These are phyloP conservation scores for Syzygium aromaticum DNA, from an alignment of 345 rosid genomes.

Conservation along the genomic window DNA sequence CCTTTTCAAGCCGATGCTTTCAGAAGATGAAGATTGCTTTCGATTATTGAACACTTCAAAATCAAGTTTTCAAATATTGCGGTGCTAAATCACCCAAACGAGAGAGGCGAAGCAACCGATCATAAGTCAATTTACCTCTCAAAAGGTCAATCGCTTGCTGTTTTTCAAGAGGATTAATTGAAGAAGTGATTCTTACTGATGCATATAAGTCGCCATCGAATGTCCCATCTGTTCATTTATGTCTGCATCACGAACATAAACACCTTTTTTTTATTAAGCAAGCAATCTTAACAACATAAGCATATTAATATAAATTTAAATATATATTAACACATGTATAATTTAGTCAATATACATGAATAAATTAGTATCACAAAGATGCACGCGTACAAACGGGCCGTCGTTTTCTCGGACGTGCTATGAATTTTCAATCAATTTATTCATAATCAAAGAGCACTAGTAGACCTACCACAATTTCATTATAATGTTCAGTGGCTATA, in stretches of 20 bases:
- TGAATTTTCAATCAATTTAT: background rate
- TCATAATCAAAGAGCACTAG: background rate
- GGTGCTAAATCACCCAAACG: background rate
- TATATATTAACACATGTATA: background rate
- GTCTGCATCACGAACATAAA: background rate
- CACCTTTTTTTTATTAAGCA: background rate
- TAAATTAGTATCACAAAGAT: background rate
- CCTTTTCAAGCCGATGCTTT: background rate
- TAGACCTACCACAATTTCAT: background rate
- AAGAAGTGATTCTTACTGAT: background rate
- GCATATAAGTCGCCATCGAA: background rate
- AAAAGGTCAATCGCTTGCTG: background rate
- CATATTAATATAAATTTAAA: background rate
- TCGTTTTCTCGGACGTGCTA: background rate
- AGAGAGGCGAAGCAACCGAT: background rate
- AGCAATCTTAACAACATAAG: background rate
- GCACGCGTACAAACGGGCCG: background rate
- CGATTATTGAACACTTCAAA: background rate
- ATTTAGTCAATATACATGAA: background rate
- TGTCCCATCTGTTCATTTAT: background rate
- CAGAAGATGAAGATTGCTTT: background rate
- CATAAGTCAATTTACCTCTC: background rate
- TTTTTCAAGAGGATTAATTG: background rate
- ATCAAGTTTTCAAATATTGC: fast-evolving
- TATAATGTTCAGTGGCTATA: background rate